Percentiles rank a stretch among this genome's conserved stretches.
Evolutionary conservation across 305 asterid genomes (phyloP).

Genomic region (Fraxinus dipetala): DNA sequence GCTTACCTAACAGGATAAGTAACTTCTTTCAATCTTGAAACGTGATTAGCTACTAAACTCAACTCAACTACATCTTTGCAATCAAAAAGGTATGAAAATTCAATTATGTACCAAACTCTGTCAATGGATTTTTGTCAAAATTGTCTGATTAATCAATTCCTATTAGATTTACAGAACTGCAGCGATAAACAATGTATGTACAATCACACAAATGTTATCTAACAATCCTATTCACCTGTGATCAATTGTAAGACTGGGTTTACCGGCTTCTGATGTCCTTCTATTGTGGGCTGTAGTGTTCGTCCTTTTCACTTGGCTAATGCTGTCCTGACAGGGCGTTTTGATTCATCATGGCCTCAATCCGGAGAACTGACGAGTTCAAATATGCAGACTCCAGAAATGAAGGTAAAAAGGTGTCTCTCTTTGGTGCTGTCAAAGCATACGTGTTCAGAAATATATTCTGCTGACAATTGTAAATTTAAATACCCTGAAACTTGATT

Average conservation of each 20-base stretch:
- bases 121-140: background rate
- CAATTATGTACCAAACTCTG: background rate
- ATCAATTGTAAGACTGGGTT: background rate
- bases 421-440: conserved; percentile 25
- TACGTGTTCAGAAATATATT: conserved; percentile 13
- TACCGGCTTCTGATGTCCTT: background rate
- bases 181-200: background rate
- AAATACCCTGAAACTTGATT: conserved; percentile 18
- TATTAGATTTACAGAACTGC: background rate
- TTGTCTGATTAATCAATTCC: background rate
- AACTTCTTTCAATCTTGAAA: background rate
- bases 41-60: background rate
- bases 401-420: conserved; percentile 75
- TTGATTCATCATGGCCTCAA: conserved; percentile 66
- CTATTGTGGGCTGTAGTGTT: conserved; percentile 13
- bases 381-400: conserved; percentile 78
- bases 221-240: background rate
- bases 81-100: background rate
- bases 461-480: conserved; percentile 12
- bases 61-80: background rate
- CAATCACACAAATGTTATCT: background rate
- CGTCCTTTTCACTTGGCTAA: conserved; percentile 23
- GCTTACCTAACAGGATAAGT: background rate
- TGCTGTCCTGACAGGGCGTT: conserved; percentile 40
- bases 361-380: conserved; percentile 63